Evolutionary conservation across 352 stramenopile species (phyloP), one percentile per base, ranked within the genome.

Genomic region (Phytophthora pinifolia): DNA sequence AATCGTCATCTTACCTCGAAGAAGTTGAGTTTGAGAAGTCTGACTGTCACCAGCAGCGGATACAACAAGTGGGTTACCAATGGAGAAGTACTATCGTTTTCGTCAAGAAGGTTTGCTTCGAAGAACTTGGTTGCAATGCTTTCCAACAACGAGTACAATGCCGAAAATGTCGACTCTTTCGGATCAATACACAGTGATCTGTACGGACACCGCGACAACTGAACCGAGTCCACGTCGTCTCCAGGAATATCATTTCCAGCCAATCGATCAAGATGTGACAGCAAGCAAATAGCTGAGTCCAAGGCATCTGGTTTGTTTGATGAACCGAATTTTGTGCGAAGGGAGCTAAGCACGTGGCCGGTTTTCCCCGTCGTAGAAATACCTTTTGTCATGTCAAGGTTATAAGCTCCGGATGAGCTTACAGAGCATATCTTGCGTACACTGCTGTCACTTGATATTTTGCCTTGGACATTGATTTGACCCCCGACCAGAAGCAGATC

Each of bases 1-100:
- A 2, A 8, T 31, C 33, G 9, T 3, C 10, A 32, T 30, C 70
- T 47, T 67, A 94, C 84, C 79, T 96, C 86, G 27, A 92, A 96
- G 38, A 96, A 89, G 65, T 96, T 96, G 4, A 93, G 55, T 46
- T 96, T 96, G 10, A 96, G 56, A 8, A 96, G 42, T 15, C 79
- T 76, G 38, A 92, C 65, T 13, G 76, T 76, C 17, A 93, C 77
- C 8, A 93, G 55, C 9, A 91, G 66, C 6, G 86, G 83, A 33
- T 94, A 96, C 20, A 94, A 39, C 1, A 86, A 50, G 18, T 86
- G 60, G 9, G 66, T 53, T n/a, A 81, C 54, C 14, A 59, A 37
- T 9, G 46, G 39, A 29, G 22, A 31, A 6, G 25, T 25, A 20
- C 14, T 65, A 10, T 68, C 54, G 8, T 65, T 55, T 7, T 57